Evolutionary conservation across 1,284 basidiomycete genomes (phyloP).

Genomic region (Trametes hirsuta): DNA sequence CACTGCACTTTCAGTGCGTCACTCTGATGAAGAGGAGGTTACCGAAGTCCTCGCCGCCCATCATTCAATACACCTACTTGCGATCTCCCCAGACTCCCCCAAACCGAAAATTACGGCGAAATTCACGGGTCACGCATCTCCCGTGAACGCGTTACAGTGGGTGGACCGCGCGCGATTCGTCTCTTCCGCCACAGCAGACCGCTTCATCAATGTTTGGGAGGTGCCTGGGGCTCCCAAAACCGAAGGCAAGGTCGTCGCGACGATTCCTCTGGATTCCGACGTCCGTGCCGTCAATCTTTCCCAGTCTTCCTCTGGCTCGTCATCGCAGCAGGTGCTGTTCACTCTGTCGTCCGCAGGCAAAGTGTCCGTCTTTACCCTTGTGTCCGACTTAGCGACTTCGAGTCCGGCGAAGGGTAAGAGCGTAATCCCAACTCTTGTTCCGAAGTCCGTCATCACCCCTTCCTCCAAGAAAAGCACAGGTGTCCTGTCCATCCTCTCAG

Average conservation of each 20-base stretch:
- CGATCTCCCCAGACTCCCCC: constrained; percentile 37
- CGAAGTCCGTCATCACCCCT: constrained; percentile 52
- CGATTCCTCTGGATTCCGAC: constrained; percentile 69
- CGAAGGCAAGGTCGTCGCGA: constrained; percentile 64
- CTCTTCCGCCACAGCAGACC: constrained; percentile 75
- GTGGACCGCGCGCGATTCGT: constrained; percentile 58
- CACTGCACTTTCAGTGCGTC: constrained; percentile 51
- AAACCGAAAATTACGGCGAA: constrained; percentile 50
- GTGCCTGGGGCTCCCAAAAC: constrained; percentile 37
- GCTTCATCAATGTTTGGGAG: constrained; percentile 75
- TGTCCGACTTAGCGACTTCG: constrained; percentile 48
- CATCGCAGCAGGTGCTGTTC: constrained; percentile 49
- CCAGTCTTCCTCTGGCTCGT: constrained; percentile 25
- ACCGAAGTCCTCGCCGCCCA: constrained; percentile 59
- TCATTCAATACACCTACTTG: constrained; percentile 61
- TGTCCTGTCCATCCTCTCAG: constrained; percentile 50
- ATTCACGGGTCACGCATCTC: constrained; percentile 70
- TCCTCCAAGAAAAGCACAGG: constrained; percentile 43
- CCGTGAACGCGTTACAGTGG: constrained; percentile 57
- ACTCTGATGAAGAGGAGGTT: constrained; percentile 36
- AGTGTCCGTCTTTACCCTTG: constrained; percentile 65
- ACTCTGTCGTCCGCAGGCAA: constrained; percentile 70
- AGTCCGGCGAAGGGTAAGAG: constrained; percentile 43
- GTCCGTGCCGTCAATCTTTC: constrained; percentile 59
- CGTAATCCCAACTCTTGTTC: constrained; percentile 52